Evolutionary conservation across 2,329 filamentous ascomycete species (phyloP), one percentile per base, ranked within the genome.

Genomic region (Helicocarpus griseus): DNA sequence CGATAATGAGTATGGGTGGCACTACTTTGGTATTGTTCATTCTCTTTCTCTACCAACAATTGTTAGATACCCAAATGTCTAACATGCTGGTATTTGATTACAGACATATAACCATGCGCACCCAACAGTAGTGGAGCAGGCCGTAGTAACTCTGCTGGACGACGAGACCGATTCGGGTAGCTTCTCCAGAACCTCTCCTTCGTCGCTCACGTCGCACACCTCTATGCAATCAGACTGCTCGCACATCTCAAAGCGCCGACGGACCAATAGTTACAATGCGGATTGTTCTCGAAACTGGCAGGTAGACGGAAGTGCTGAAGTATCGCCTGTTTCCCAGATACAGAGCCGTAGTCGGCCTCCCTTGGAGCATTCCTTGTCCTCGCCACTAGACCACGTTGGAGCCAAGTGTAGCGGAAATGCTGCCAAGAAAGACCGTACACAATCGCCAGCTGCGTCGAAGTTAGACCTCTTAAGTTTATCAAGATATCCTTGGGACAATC

Each of bases 401-500:
- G 28, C n/a, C n/a, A 22, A 5, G 1, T 9, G 22, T 46, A n/a
- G 13, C 21, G 4, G 28, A 19, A 19, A 3, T 14, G 28, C 13
- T 17, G 17, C 9, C 13, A 22, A 5, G 29, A 26, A 47, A 11
- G 11, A 4, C 14, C 17, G n/a, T 36, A 31, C 35, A 4, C 22
- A 17, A 1, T n/a, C 48, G 11, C 11, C 38, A 5, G 24, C 17
- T 22, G 17, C 14, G 14, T 22, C 40, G 17, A 50, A 43, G 13
- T 50, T 21, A 2, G 29, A 17, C 14, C 17, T 41, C 28, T 41
- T 50, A n/a, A 43, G 26, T 11, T 22, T 36, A n/a, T 24, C 24
- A 4, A 38, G 38, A 1, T 46, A 51, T 51, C 49, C 40, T 14
- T 36, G 49, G 40, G 39, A 36, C 33, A 45, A 45, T 21, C 17